Conservation (phyloP, 2,329 filamentous ascomycete genomes). For the Clonostachys rosea region DNA sequence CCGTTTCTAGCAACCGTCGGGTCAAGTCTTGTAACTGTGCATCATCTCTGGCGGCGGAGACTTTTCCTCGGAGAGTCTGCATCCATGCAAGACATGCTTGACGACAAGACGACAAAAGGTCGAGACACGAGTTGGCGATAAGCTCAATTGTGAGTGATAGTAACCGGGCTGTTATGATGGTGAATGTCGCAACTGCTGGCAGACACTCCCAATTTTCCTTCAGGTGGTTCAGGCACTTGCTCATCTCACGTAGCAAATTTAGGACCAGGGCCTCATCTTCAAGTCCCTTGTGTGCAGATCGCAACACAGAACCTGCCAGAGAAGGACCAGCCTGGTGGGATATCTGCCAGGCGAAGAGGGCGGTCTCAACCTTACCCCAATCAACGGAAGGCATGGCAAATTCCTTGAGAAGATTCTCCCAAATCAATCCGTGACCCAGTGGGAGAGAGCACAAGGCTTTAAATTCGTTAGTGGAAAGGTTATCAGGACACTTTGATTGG, state of each 20-base stretch:
- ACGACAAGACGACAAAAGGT: no score
- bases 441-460: constrained; percentile 41
- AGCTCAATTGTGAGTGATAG: background rate
- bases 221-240: background rate
- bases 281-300: background rate
- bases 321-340: constrained; percentile 38
- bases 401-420: constrained; percentile 48
- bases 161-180: background rate
- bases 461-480: constrained; percentile 47
- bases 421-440: constrained; percentile 42
- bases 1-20: no score
- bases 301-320: no score
- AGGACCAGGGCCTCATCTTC: background rate
- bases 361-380: constrained; percentile 40
- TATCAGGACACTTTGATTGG: constrained; percentile 39
- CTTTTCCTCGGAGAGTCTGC: no score
- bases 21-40: no score
- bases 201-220: background rate
- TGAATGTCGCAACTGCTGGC: background rate
- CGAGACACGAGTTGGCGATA: no score
- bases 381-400: constrained; percentile 38
- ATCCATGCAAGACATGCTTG: no score
- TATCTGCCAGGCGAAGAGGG: constrained; percentile 39
- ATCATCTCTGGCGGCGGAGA: no score
- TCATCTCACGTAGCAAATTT: background rate